phyloP scores from a whole-genome alignment of 345 rosid species.

The Trapa bicornis region DNA sequence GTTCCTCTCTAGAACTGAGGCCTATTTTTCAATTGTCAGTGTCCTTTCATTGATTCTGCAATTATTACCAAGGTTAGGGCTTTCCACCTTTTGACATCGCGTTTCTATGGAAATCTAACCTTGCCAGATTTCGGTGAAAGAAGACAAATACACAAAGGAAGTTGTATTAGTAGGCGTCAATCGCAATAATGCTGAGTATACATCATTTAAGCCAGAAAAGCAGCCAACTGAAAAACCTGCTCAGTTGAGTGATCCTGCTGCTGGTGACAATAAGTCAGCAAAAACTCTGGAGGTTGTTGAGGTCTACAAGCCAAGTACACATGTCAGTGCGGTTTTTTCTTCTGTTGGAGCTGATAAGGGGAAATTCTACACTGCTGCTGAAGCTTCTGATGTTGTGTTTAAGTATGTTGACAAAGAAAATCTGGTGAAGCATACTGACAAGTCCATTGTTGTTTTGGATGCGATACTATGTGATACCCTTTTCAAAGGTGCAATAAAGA shows the following conservation, averaged over 20 bases:
- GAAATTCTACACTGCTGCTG: slow-evolving; percentile 57
- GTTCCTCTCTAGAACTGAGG: neutral
- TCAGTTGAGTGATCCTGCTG: slow-evolving; percentile 25
- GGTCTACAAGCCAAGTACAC: slow-evolving; percentile 75
- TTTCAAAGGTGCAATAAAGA: slow-evolving; percentile 89
- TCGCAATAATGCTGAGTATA: slow-evolving; percentile 53
- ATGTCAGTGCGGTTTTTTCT: slow-evolving; percentile 70
- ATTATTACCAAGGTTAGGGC: neutral
- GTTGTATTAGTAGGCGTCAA: slow-evolving; percentile 43
- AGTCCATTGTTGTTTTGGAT: slow-evolving; percentile 63
- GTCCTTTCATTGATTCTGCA: neutral
- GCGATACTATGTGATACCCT: slow-evolving; percentile 71
- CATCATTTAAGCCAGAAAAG: slow-evolving; percentile 77
- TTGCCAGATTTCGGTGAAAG: slow-evolving; percentile 56
- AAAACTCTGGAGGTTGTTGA: slow-evolving; percentile 64
- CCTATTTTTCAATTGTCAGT: neutral
- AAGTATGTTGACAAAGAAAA: slow-evolving; percentile 68
- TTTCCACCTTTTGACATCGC: neutral
- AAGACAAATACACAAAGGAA: slow-evolving; percentile 89
- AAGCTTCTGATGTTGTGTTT: slow-evolving; percentile 77
- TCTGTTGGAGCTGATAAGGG: slow-evolving; percentile 68
- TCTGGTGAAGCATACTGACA: slow-evolving; percentile 59
- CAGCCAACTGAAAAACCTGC: slow-evolving; percentile 38
- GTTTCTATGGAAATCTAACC: slow-evolving; percentile 1
- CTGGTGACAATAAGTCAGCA: slow-evolving; percentile 25